Base-by-base conservation (phyloP, 768 basidiomycete species). In the Nevesoporus exiguus region DNA sequence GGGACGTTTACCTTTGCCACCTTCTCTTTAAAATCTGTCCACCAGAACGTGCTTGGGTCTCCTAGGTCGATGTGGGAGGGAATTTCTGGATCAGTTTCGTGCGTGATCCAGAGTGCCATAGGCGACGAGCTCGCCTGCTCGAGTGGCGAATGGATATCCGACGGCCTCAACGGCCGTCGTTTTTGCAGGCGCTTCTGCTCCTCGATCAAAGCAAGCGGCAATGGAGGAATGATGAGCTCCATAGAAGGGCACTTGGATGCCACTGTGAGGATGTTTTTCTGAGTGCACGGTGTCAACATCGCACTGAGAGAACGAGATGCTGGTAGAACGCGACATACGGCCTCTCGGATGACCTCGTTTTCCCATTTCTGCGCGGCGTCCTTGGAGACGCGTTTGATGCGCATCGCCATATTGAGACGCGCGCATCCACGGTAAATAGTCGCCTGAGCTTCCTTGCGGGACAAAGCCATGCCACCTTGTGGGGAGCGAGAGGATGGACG, bases 1-100 rank as follows among this genome's bases (percentile, higher is more conserved):
- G n/a, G 30, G 4, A 29, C 27, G 42, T 8, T 7, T 15, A 15
- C n/a, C 1, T 7, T 37, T 40, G 17, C 34, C 14, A 40, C 44
- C 8, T 49, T 3, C n/a, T n/a, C n/a, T n/a, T n/a, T n/a, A n/a
- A n/a, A n/a, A 3, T 36, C 25, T 13, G 8, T 22, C 60, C 60
- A 61, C 60, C 60, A 61, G 24, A 54, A 57, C 8, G 55, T 53
- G 17, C 31, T 3, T 0, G 52, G 55, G 21, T 58, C 49, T 1
- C 60, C 60, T 0, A 57, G 11, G 13, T 40, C 47, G 0, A 48
- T 11, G 0, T 29, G 2, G 3, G 34, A 19, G 1, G 47, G 54
- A 0, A 61, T 47, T 6, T 7, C 15, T 0, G 36, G 37, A 30
- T 61, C 34, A 3, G 44, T 13, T 1, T 45, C 30, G 14, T 17